phyloP scores from a whole-genome alignment of 2,329 filamentous ascomycete genomes.

The Penicillium sp. region DNA sequence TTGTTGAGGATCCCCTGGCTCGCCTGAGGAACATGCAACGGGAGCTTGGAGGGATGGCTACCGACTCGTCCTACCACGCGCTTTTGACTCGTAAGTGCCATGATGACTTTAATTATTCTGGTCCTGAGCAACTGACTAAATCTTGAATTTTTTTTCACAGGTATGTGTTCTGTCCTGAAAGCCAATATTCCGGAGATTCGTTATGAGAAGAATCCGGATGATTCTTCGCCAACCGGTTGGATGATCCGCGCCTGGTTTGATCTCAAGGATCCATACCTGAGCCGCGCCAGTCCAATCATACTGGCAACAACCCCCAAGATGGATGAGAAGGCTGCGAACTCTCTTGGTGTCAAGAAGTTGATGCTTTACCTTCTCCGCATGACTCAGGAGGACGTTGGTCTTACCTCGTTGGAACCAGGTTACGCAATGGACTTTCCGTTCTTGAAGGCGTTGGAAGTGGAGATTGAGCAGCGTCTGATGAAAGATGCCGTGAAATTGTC shows the following conservation, averaged over 20 bases:
- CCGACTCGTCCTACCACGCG: conserved; percentile 8
- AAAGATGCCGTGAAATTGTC: no score
- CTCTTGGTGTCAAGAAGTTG: conserved; percentile 27
- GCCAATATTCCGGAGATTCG: conserved; percentile 1
- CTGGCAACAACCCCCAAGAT: conserved; percentile 10
- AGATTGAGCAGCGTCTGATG: background rate
- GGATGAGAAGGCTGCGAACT: conserved; percentile 10
- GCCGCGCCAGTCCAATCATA: conserved; percentile 30
- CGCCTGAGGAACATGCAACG: conserved; percentile 14
- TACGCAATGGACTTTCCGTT: background rate
- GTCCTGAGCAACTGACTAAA: background rate
- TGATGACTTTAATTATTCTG: background rate
- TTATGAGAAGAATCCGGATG: background rate
- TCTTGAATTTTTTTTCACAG: background rate
- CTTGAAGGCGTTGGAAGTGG: background rate
- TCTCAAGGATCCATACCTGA: conserved; percentile 5
- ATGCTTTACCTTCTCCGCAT: conserved; percentile 30
- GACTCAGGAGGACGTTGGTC: conserved; percentile 27
- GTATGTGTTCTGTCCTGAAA: conserved; percentile 7
- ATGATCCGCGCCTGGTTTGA: conserved; percentile 7
- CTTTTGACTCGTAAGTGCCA: conserved; percentile 9
- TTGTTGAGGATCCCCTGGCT: conserved; percentile 8
- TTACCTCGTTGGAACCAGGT: background rate
- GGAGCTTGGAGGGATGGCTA: conserved; percentile 7
- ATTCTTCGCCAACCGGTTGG: background rate